Conservation (phyloP, 345 rosid genomes). For the Salix exigua region DNA sequence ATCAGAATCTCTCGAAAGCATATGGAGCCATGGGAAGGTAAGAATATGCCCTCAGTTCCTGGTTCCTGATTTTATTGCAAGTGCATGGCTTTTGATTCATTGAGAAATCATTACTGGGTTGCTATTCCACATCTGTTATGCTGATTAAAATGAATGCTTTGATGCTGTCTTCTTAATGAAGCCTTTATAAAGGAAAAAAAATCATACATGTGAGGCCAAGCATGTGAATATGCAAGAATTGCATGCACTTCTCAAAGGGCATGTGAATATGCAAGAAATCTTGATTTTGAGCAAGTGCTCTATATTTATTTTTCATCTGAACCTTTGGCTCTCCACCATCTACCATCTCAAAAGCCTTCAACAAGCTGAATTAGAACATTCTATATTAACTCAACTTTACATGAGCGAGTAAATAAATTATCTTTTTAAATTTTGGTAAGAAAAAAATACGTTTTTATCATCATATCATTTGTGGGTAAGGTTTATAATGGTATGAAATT, state of each 20-base stretch:
- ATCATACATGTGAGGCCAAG: not conserved
- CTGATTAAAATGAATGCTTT: not conserved
- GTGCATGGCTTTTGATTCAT: not conserved
- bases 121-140: conserved; percentile 1
- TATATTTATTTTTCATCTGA: not conserved
- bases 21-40: conserved; percentile 78
- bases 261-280: not conserved
- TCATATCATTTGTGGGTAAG: not conserved
- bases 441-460: not conserved
- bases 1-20: conserved; percentile 92
- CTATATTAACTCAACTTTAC: not conserved
- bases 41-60: conserved; percentile 8
- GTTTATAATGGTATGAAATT: not conserved
- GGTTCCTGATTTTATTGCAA: conserved; percentile 3
- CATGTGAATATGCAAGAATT: not conserved
- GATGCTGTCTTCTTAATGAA: conserved; percentile 1
- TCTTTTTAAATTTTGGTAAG: not conserved
- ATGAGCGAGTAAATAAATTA: not conserved
- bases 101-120: conserved; percentile 4
- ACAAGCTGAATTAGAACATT: not conserved
- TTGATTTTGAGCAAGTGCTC: too few species aligned
- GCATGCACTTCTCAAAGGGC: too few species aligned
- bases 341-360: not conserved
- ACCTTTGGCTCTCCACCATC: not conserved
- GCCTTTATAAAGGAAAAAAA: conserved; percentile 5